Conservation (phyloP, 1,284 basidiomycete genomes). For the Puccinia hordei region DNA sequence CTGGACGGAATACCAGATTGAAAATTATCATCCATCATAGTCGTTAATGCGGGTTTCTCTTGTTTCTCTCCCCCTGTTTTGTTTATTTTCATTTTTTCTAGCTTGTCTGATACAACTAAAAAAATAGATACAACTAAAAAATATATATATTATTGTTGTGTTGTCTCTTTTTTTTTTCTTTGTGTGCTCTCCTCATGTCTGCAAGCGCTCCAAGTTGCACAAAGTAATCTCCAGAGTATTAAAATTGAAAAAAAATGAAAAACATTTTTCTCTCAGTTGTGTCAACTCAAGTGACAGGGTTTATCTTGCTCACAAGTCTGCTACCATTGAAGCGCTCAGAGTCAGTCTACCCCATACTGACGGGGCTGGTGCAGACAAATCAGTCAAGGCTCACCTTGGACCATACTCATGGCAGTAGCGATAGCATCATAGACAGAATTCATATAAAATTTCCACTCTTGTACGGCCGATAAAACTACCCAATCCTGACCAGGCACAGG, state of each 20-base stretch:
- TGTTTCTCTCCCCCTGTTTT: too few relatives aligned
- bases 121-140: too few relatives aligned
- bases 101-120: too few relatives aligned
- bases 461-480: conserved; percentile 47
- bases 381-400: conserved; percentile 26
- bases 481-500: conserved; percentile 40
- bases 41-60: too few relatives aligned
- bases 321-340: conserved; percentile 8
- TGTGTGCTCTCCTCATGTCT: too few relatives aligned
- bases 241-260: background rate
- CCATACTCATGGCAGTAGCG: conserved; percentile 36
- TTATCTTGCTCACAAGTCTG: conserved; percentile 36
- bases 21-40: too few relatives aligned
- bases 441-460: conserved; percentile 50
- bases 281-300: background rate
- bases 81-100: too few relatives aligned
- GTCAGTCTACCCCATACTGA: background rate
- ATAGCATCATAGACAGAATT: conserved; percentile 45
- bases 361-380: background rate
- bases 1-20: too few relatives aligned
- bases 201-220: background rate
- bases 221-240: conserved; percentile 23
- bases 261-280: background rate
- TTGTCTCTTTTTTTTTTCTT: too few relatives aligned
- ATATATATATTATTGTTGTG: too few relatives aligned